Conservation (phyloP, 2,329 filamentous ascomycete genomes). For the Fusarium bulbicola region DNA sequence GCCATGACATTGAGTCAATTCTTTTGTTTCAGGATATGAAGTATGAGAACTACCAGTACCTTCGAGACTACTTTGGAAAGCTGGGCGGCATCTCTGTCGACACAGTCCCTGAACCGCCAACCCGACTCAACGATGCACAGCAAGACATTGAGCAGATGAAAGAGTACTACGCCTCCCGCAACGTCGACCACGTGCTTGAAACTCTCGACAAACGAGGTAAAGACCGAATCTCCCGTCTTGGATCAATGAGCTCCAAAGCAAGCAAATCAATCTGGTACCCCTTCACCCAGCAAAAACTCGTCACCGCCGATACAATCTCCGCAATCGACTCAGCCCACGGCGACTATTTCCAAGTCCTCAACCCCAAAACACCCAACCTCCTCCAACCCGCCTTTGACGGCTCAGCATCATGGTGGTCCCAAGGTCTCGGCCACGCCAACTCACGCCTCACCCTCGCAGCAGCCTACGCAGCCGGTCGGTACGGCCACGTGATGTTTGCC, state of each 20-base stretch:
- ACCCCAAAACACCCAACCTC: conserved; percentile 23
- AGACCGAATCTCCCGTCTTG: conserved; percentile 65
- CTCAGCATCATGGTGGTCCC: conserved; percentile 92
- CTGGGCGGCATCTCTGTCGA: conserved; percentile 66
- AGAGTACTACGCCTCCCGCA: conserved; percentile 67
- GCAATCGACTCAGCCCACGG: conserved; percentile 83
- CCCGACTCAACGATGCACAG: conserved; percentile 47
- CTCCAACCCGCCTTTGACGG: conserved; percentile 75
- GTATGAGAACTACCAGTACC: conserved; percentile 75
- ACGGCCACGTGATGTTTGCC: conserved; percentile 90
- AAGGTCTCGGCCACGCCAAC: conserved; percentile 84
- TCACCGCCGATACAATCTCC: conserved; percentile 70
- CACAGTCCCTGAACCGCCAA: conserved; percentile 68
- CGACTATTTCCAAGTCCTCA: conserved; percentile 76
- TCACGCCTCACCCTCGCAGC: conserved; percentile 76
- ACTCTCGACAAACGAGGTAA: conserved; percentile 63
- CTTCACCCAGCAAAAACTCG: conserved; percentile 80
- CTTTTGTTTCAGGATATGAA: conserved; percentile 72
- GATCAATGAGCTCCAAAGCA: conserved; percentile 69
- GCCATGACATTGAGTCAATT: conserved; percentile 78
- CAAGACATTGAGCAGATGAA: conserved; percentile 67
- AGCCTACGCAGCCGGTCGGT: conserved; percentile 82
- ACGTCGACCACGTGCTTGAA: conserved; percentile 57
- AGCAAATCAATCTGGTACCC: conserved; percentile 81
- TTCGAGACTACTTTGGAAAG: conserved; percentile 72